phyloP scores from a whole-genome alignment of 306 rosid genomes.

The Casuarina glauca region DNA sequence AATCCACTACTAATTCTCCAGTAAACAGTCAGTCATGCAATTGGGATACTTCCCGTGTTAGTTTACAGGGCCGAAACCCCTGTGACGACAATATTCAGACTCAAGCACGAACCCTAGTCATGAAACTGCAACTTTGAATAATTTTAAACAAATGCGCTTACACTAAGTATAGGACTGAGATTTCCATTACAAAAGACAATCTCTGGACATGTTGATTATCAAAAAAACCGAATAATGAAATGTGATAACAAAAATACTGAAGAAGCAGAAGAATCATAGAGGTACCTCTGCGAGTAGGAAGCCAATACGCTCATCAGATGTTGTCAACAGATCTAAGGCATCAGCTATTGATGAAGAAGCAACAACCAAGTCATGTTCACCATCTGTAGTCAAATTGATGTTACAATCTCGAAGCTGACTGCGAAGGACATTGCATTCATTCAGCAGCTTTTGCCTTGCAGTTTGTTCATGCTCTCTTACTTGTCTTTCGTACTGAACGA shows the following conservation, averaged over 20 bases:
- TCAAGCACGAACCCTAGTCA: not conserved
- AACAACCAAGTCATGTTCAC: constrained; percentile 27
- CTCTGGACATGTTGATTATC: constrained; percentile 13
- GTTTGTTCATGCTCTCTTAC: constrained; percentile 53
- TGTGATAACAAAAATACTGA: not conserved
- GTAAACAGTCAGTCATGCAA: not conserved
- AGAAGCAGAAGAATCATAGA: constrained; percentile 3
- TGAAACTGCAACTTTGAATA: no score
- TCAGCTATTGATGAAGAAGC: constrained; percentile 50
- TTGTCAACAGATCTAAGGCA: constrained; percentile 53
- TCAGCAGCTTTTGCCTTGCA: constrained; percentile 47
- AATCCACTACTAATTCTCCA: not conserved
- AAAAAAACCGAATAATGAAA: constrained; percentile 10
- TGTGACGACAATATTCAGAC: not conserved
- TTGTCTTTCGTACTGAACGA: constrained; percentile 57
- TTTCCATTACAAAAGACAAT: constrained; percentile 1
- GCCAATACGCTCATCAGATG: constrained; percentile 65
- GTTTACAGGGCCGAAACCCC: not conserved
- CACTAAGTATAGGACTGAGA: not conserved
- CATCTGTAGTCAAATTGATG: constrained; percentile 43
- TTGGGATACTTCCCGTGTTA: not conserved
- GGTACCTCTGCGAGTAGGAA: constrained; percentile 71
- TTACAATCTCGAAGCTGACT: constrained; percentile 67
- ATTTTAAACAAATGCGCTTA: not conserved
- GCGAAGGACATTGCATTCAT: constrained; percentile 61